Percentiles rank a stretch among this genome's conserved stretches.
Evolutionary conservation across 768 basidiomycete genomes (phyloP).

Genomic region (Gelatoporia subvermispora): DNA sequence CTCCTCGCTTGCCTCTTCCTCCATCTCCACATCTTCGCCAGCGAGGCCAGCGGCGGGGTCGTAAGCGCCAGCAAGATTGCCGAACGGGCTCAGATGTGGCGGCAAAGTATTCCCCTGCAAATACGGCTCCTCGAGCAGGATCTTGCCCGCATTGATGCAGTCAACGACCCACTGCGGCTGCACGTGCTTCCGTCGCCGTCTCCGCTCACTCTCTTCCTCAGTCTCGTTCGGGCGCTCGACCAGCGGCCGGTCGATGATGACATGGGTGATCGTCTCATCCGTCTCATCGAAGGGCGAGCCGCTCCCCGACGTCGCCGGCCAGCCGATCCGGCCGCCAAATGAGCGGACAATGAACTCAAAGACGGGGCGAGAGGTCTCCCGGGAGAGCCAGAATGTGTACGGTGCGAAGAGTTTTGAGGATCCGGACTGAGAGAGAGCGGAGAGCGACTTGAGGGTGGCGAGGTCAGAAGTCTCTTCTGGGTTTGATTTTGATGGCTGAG

Average conservation of each 20-base stretch:
- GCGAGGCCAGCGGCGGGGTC: constrained; percentile 47
- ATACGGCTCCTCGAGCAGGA: constrained; percentile 83
- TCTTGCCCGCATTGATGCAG: constrained; percentile 83
- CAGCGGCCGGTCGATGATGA: constrained; percentile 87
- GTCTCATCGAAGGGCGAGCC: constrained; percentile 76
- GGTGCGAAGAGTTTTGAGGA: constrained; percentile 71
- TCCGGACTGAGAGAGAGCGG: constrained; percentile 51
- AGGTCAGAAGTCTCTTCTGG: constrained; percentile 43
- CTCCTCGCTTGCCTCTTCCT: constrained; percentile 10
- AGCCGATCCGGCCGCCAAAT: constrained; percentile 89
- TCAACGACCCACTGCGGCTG: constrained; percentile 99
- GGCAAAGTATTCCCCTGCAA: constrained; percentile 82
- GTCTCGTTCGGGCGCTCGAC: constrained; percentile 45
- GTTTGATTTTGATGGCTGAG: constrained; percentile 50
- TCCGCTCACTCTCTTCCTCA: constrained; percentile 53
- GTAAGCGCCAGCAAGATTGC: constrained; percentile 73
- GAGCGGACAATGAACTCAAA: constrained; percentile 93
- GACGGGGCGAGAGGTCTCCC: constrained; percentile 85
- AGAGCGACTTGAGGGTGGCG: constrained; percentile 65
- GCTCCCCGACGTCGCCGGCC: constrained; percentile 76
- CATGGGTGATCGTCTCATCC: constrained; percentile 87
- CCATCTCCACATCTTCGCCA: constrained; percentile 30
- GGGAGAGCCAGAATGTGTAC: constrained; percentile 89
- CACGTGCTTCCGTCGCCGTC: constrained; percentile 74
- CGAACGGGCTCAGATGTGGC: constrained; percentile 95